These are phyloP conservation scores for Botrytis sinoallii DNA, from an alignment of 2,329 filamentous ascomycete genomes.

Conservation along the genomic window DNA sequence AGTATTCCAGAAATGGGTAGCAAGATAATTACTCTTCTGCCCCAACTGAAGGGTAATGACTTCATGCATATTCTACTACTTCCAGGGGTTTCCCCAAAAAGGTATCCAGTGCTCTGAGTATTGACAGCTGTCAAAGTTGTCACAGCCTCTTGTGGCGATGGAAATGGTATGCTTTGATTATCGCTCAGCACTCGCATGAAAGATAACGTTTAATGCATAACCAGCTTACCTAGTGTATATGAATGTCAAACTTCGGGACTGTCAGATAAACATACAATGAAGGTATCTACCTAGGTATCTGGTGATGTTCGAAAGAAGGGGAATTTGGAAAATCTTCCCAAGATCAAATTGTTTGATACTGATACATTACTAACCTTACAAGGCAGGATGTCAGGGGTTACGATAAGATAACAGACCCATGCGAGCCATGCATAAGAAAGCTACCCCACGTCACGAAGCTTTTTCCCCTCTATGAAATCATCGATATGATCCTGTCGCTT, in stretches of 20 bases:
- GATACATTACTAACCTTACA: neutral
- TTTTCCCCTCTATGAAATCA: conserved; percentile 13
- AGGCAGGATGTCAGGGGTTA: neutral
- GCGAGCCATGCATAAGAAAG: neutral
- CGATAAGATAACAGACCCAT: conserved; percentile 14
- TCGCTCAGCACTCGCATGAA: conserved; percentile 16
- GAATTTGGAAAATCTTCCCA: neutral
- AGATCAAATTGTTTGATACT: conserved; percentile 13
- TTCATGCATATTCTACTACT: conserved; percentile 69
- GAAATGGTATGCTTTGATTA: neutral
- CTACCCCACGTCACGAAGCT: conserved; percentile 9
- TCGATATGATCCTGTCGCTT: neutral
- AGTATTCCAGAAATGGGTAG: conserved; percentile 96
- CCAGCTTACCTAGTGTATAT: neutral
- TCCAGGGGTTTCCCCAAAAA: neutral
- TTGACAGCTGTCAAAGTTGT: conserved; percentile 2
- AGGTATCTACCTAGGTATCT: neutral
- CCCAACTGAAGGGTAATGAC: conserved; percentile 93
- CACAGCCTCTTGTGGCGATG: neutral
- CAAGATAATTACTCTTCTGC: conserved; percentile 87
- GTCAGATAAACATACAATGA: neutral
- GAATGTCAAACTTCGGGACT: neutral
- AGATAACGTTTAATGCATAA: neutral
- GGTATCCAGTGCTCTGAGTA: neutral
- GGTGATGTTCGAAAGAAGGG: neutral